Base-by-base conservation (phyloP, 2,329 filamentous ascomycete genomes). In the Fusarium bactridioides region DNA sequence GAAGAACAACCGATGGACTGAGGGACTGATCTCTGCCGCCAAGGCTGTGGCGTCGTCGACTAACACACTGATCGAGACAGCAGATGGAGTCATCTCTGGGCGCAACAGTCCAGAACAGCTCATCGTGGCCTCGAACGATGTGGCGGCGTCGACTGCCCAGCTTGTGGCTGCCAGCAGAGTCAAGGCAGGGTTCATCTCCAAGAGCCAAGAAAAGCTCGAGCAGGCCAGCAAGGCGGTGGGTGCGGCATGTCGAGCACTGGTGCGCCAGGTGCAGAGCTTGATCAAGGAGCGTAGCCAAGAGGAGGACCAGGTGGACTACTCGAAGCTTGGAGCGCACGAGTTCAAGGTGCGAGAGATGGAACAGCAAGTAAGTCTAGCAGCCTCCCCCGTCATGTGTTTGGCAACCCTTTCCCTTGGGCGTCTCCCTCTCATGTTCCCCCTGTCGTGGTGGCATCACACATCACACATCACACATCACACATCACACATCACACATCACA, bases 331-430 rank as follows among this genome's bases (percentile, higher is more conserved):
- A 70, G 91, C 92, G 37, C 95, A 98, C 83, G 96, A 99, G 84
- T 98, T 99, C 87, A 99, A 99, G 88, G 94, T 98, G 57, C 89
- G 92, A 77, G 95, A 99, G 85, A 99, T 99, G 96, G 96, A 99
- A 85, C 96, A 99, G 81, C 96, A 99, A 93, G 95, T 97, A 87
- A 79, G 82, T 79, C 47, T 54, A 38, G 43, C 44, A 67, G 40
- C 48, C 51, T 50, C 53, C 43, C 50, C 50, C 48, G 38, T 64
- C 66, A 62, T 69, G 43, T 68, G 58, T 69, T 69, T 69, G 66
- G 38, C 65, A 56, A 41, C 56, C 61, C 37, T 65, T 40, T 61
- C 44, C 19, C 45, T 6, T 40, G 33, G 23, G 11, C 23, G 10
- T 35, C 35, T 37, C 31, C 54, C 54, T 61, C 63, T 27, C 40